phyloP scores from a whole-genome alignment of 805 yeast species.

The Metschnikowia orientalis region DNA sequence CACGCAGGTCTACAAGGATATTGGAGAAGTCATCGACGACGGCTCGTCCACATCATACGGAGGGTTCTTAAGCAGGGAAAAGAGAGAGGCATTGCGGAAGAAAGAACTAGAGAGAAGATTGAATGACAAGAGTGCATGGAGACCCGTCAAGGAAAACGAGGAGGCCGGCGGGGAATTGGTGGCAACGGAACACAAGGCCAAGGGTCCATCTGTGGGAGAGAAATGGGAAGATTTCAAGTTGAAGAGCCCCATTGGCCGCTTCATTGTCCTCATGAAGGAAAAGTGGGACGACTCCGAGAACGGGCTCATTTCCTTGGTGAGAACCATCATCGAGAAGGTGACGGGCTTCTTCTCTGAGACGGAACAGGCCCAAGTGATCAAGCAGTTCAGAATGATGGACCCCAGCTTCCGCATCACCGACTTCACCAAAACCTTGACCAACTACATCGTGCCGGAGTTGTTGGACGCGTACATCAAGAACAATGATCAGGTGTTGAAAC shows the following conservation, averaged over 20 bases:
- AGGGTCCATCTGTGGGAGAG: constrained; percentile 63
- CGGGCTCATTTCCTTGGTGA: constrained; percentile 74
- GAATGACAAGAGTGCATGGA: constrained; percentile 54
- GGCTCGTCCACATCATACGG: constrained; percentile 89
- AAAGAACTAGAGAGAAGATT: constrained; percentile 49
- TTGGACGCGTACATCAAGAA: constrained; percentile 93
- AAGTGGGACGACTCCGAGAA: constrained; percentile 93
- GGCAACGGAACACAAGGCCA: constrained; percentile 73
- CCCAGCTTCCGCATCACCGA: constrained; percentile 77
- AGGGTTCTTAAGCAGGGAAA: constrained; percentile 82
- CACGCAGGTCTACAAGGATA: constrained; percentile 84
- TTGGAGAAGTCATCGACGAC: constrained; percentile 83
- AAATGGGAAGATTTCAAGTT: constrained; percentile 64
- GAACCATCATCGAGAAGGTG: constrained; percentile 75
- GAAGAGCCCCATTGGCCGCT: constrained; percentile 65
- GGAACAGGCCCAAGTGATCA: constrained; percentile 88
- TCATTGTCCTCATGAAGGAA: constrained; percentile 54
- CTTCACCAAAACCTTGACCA: constrained; percentile 79
- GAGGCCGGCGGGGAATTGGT: constrained; percentile 81
- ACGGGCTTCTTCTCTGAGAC: constrained; percentile 93
- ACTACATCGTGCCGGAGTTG: constrained; percentile 90
- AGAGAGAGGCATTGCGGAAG: constrained; percentile 64
- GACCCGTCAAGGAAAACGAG: constrained; percentile 70
- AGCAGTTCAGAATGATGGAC: constrained; percentile 82
- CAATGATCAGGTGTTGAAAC: constrained; percentile 74